A percentile compares a stretch with the other conserved stretches of the same genome.
Conservation (phyloP, 23 red algal species). For the Rhodosorus marinus region DNA sequence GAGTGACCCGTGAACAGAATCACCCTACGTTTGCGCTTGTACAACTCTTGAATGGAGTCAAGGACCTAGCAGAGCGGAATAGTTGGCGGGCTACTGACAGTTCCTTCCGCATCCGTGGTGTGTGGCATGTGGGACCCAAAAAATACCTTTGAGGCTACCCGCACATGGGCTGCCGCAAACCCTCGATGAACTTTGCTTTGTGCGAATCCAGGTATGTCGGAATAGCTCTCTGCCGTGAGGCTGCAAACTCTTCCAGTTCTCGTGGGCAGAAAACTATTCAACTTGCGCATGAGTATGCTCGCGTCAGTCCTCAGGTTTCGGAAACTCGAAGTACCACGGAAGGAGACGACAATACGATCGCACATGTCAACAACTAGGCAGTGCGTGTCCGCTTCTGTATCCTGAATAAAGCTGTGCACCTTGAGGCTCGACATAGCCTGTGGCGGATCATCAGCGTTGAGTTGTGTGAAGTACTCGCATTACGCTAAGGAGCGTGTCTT, state of each 20-base stretch:
- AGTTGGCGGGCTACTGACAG: too few relatives aligned
- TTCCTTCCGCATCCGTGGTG: too few relatives aligned
- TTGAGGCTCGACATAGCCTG: conserved; percentile 33
- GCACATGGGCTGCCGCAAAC: too few relatives aligned
- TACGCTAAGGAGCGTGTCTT: too few relatives aligned
- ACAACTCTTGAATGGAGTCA: conserved; percentile 20
- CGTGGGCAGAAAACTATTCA: not conserved
- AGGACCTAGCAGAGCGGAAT: too few relatives aligned
- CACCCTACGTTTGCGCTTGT: conserved; percentile 12
- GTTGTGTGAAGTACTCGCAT: too few relatives aligned
- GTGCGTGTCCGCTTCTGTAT: conserved; percentile 57
- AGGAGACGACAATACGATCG: conserved; percentile 73
- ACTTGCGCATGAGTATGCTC: conserved; percentile 1
- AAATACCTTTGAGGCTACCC: too few relatives aligned
- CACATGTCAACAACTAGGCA: conserved; percentile 40
- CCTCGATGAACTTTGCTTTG: too few relatives aligned
- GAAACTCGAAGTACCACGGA: conserved; percentile 52
- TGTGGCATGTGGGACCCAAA: too few relatives aligned
- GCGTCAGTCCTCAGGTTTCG: conserved; percentile 74
- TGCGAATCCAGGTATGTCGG: too few relatives aligned
- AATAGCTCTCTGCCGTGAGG: too few relatives aligned
- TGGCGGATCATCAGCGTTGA: conserved; percentile 33
- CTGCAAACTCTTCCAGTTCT: too few relatives aligned
- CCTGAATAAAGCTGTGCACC: conserved; percentile 35
- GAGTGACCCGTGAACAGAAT: conserved; percentile 15